Base-by-base conservation (phyloP, 106 monocot species). In the Acorus calamus region DNA sequence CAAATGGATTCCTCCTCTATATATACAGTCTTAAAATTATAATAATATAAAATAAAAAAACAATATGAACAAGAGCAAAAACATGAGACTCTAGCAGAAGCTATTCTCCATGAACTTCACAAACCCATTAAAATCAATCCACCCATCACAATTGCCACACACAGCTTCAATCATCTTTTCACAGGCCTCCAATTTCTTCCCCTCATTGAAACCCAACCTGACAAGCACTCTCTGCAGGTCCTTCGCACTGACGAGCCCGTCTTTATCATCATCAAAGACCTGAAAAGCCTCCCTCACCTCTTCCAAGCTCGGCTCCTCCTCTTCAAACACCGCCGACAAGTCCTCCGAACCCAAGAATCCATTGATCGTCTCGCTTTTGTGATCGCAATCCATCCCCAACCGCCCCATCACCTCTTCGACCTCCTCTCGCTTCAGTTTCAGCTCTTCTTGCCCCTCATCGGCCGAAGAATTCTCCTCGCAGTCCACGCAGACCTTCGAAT, bases 221-320 rank as follows among this genome's bases (percentile, higher is more conserved):
- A 11, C 9, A 2, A 62, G 61, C 8, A 62, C 61, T 10, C 10
- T 11, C 61, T n/a, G 44, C 47, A 62, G 61, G 3, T 62, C 61
- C 8, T 44, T 9, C 4, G 61, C 46, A 10, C 11, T 45, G 9
- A 62, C 11, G 61, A 47, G 46, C 3, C 61, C 61, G 46, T 62
- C 61, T 42, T 47, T 13, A 13, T 62, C 11, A 7, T 45, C 10
- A 13, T 62, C 61, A 44, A 62, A 62, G 44, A 62, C 43, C 4
- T 7, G 14, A 47, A 62, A 62, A 13, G 61, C 61, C 61, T 42
- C 61, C 3, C 14, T 62, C 2, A 62, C 61, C 46, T 62, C 61
- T 13, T 62, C 61, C 61, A 62, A 62, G 46, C 61, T 62, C 11
- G 61, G 61, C 61, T 62, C 61, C 61, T 62, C 47, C 47, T 62